These are phyloP conservation scores for Claviceps sp. DNA, from an alignment of 2,329 filamentous ascomycete genomes.

Conservation along the genomic window DNA sequence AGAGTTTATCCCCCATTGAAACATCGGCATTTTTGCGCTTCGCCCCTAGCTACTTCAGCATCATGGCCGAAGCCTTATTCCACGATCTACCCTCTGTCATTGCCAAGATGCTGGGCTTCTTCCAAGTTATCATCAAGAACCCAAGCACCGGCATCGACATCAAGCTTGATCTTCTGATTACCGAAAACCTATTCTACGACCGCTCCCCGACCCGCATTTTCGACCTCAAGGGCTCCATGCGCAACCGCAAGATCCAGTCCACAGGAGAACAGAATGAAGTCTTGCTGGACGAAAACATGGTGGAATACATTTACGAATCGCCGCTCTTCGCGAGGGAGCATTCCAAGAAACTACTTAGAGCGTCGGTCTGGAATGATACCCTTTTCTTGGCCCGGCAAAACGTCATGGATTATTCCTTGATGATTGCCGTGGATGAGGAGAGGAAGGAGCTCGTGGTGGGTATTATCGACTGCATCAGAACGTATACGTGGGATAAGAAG, in stretches of 20 bases:
- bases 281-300: constrained; percentile 93
- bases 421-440: constrained; percentile 91
- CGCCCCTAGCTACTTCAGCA: constrained; percentile 90
- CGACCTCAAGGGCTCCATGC: constrained; percentile 95
- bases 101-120: constrained; percentile 98
- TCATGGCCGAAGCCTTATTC: constrained; percentile 93
- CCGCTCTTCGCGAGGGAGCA: constrained; percentile 92
- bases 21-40: constrained; percentile 90
- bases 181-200: constrained; percentile 98
- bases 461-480: constrained; percentile 96
- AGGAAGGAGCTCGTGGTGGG: constrained; percentile 88
- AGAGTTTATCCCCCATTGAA: constrained; percentile 80
- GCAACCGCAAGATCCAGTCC: constrained; percentile 91
- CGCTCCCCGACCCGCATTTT: constrained; percentile 80
- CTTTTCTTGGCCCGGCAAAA: constrained; percentile 88
- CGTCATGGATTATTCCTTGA: constrained; percentile 97
- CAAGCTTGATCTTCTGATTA: constrained; percentile 85
- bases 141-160: constrained; percentile 82
- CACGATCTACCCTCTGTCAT: constrained; percentile 92
- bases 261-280: constrained; percentile 96
- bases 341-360: constrained; percentile 82
- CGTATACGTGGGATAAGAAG: constrained; percentile 99
- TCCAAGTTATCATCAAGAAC: constrained; percentile 95
- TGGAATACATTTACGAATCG: constrained; percentile 97
- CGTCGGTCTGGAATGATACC: constrained; percentile 95